Evolutionary conservation across 2,329 filamentous ascomycete species (phyloP), one percentile per base, ranked within the genome.

Genomic region (Cladosporium sp.): DNA sequence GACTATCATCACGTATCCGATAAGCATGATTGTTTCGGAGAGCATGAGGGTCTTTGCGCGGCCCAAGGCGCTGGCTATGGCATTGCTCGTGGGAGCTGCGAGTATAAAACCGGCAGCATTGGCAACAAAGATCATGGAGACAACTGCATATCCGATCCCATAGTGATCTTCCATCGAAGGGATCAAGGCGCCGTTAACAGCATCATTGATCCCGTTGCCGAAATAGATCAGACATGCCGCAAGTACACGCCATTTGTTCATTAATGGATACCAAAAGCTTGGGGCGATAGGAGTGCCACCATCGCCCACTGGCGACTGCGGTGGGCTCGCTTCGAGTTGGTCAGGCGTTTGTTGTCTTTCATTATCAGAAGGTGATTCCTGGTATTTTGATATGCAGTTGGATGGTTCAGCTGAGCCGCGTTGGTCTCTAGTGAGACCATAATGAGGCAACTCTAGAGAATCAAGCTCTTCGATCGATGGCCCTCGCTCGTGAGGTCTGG

Each of bases 151-250:
- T 50, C 89, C 89, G 65, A 95, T 91, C 66, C 83, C 70, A 73
- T 94, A 96, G 72, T 90, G 86, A 76, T 80, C 82, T 75, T 94
- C 90, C 77, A 96, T 90, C 73, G 92, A 92, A 0, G 92, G 91
- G 70, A 96, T 91, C 65, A 95, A 74, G 12, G 91, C 91, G 73
- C 92, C 92, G 1, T 91, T 87, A 0, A 90, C 80, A 71, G 68
- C 69, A 60, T 96, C 92, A 70, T 87, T 91, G 66, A 95, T 78
- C 0, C 91, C 92, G 71, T 89, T 88, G 2, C 84, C 83, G 67
- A 95, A 84, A 66, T 86, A 89, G 67, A 89, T 84, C 52, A 90
- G 73, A 69, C 89, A 92, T 16, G 85, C 83, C 12, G 86, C 83
- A 11, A 88, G 74, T 29, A 93, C 80, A 37, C 91, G 82, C 79